phyloP scores from a whole-genome alignment of 2,329 filamentous ascomycete genomes.

The Diaporthe humulicola region DNA sequence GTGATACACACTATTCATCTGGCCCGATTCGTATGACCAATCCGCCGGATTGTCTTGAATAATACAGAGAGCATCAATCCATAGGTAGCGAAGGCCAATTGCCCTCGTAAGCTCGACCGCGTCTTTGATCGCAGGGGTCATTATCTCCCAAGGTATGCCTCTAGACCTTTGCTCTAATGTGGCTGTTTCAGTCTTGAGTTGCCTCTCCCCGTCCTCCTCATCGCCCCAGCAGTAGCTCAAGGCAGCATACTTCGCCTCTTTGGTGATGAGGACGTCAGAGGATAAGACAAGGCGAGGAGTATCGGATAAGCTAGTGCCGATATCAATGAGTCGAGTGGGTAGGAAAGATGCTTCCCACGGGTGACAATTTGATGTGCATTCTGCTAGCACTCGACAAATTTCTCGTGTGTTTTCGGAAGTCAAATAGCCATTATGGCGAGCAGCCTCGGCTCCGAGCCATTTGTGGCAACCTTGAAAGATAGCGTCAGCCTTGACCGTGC shows the following conservation, averaged over 20 bases:
- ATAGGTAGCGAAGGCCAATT: neutral
- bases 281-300: neutral
- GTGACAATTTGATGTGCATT: neutral
- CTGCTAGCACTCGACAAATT: neutral
- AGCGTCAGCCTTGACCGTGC: neutral
- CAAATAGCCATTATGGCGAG: neutral
- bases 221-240: constrained; percentile 4
- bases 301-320: neutral
- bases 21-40: neutral
- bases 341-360: neutral
- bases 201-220: neutral
- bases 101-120: neutral
- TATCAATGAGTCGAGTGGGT: neutral
- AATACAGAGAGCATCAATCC: constrained; percentile 10
- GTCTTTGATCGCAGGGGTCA: neutral
- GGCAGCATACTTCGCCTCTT: neutral
- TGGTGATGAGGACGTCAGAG: neutral
- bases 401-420: neutral
- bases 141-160: neutral
- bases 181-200: neutral
- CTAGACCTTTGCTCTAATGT: neutral
- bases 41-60: neutral
- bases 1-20: neutral
- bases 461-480: neutral
- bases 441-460: neutral